Evolutionary conservation across 2,329 filamentous ascomycete species (phyloP), one percentile per base, ranked within the genome.

Genomic region (Nannizzia gypsea): DNA sequence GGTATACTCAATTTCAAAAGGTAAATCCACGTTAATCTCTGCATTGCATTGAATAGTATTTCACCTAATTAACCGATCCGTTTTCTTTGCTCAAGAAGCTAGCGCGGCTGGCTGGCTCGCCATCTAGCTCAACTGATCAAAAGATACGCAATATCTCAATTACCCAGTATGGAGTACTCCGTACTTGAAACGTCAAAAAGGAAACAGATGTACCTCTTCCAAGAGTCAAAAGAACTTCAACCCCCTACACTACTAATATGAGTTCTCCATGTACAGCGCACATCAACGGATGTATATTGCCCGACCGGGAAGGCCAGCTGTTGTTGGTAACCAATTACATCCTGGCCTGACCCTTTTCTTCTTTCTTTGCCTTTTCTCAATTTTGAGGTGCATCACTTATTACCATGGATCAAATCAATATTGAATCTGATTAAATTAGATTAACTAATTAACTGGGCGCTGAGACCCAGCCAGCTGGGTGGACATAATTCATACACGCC

Each of bases 311-410:
- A 31, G 26, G 48, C 26, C 28, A 54, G 13, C n/a, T 54, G 4
- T n/a, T 36, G 3, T 54, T 54, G 48, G 48, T 54, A 54, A 54
- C 48, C 48, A 54, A 54, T 54, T 54, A 54, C 11, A 54, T 54
- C 48, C 48, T 54, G 26, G 44, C 22, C 44, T 9, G 3, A 13
- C 44, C 44, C 22, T 46, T 20, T 50, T 6, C 44, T n/a, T 42
- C 38, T 42, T 42, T 42, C n/a, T 42, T 42, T 42, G 15, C 38
- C 38, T n/a, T 42, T 42, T 34, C 48, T 54, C 48, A 54, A 31
- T 36, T 54, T 54, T 54, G 48, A 54, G 28, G 28, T 17, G n/a
- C 26, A n/a, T 54, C 26, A 34, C 15, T 34, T 54, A 54, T 54
- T 54, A 13, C 9, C 48, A 54, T 54, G 48, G 48, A 34, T 54